Conservation (phyloP, 2,329 filamentous ascomycete species). For the Ceratocystis cubensis region DNA sequence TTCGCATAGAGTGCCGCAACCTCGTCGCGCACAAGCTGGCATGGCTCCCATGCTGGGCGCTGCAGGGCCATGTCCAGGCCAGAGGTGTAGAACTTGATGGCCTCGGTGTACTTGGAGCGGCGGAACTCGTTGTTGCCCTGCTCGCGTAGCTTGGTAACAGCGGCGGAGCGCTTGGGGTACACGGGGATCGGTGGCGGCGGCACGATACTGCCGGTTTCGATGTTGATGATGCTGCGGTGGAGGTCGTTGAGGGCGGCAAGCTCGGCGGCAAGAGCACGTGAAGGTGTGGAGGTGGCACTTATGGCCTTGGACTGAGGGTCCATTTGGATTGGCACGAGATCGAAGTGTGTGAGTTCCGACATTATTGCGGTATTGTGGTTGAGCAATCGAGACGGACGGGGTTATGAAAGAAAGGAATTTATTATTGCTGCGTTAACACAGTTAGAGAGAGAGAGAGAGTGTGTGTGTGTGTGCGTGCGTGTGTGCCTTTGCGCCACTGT, state of each 20-base stretch:
- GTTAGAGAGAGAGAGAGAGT: neutral
- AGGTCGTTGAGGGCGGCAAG: constrained; percentile 65
- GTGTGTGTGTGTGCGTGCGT: neutral
- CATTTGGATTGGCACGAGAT: constrained; percentile 66
- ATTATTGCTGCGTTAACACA: no score
- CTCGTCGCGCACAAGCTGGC: constrained; percentile 73
- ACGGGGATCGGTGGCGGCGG: constrained; percentile 82
- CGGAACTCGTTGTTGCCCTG: constrained; percentile 71
- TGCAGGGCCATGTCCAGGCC: constrained; percentile 78
- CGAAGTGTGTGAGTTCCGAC: constrained; percentile 61
- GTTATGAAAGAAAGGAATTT: neutral
- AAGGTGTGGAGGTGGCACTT: constrained; percentile 35
- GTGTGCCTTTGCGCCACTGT: no score
- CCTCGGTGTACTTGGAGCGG: constrained; percentile 61
- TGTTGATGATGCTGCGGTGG: constrained; percentile 57
- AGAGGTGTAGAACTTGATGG: constrained; percentile 69
- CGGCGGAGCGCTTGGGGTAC: constrained; percentile 79
- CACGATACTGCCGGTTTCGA: constrained; percentile 49
- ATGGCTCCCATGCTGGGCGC: constrained; percentile 79
- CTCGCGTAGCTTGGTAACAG: constrained; percentile 85
- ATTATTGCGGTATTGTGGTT: constrained; percentile 29
- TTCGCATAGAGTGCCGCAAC: constrained; percentile 68
- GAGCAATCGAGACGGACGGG: neutral
- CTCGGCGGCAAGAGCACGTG: constrained; percentile 46
- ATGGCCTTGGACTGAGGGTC: constrained; percentile 74